Evolutionary conservation across 495 filamentous ascomycete species (phyloP), one percentile per base, ranked within the genome.

Genomic region (Talaromyces adpressus): DNA sequence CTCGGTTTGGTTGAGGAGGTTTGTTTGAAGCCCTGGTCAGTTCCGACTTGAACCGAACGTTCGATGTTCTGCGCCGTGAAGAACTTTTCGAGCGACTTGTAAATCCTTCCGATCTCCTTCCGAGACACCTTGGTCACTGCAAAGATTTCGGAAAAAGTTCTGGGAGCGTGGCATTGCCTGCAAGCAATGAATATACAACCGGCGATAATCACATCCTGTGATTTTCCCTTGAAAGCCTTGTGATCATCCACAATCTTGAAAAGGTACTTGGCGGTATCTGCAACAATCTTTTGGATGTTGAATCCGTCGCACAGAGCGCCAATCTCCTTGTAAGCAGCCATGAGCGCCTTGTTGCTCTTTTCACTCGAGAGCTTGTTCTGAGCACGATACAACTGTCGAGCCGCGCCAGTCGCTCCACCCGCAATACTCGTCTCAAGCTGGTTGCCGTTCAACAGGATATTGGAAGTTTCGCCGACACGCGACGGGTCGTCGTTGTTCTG

Each of bases 141-240:
- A 72, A 89, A 93, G 67, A 98, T 91, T 73, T 98, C 95, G 25
- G 87, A 87, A 79, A 98, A 98, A 1, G 91, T 96, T 59, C 95
- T 87, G 2, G 89, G 89, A 20, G 92, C 89, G 66, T 86, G 84
- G 69, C 87, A 89, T 75, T 96, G 91, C 36, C 94, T 92, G 72
- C 93, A 97, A 25, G 94, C 93, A 70, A 98, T 92, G 79, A 98
- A 97, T 74, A 98, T 93, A 73, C 93, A 97, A 2, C 92, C 91
- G 8, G 94, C 95, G 59, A 96, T 93, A 63, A 98, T 87, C 54
- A 91, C 91, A 67, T 98, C 93, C 63, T 91, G 89, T 0, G 91
- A 91, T 76, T 98, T 98, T 68, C 93, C 92, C 79, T 95, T 96
- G 80, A 98, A 91, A 3, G 90, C 84, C 74, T 93, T 93, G 65